Conservation (phyloP, 805 yeast species). For the Ogataea glucozyma region DNA sequence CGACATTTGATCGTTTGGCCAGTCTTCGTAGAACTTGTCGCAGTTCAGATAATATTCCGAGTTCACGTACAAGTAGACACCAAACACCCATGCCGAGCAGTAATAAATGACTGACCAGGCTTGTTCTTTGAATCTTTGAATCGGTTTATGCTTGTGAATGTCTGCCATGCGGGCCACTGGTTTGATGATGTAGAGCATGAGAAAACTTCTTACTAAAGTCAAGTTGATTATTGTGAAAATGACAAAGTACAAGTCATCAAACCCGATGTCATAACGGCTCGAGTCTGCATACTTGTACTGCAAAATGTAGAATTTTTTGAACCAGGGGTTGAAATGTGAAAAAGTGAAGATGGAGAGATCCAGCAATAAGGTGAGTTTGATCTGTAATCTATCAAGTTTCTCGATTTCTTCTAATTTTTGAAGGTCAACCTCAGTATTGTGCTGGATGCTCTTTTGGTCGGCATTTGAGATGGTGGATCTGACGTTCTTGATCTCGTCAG, state of each 20-base stretch:
- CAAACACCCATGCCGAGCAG: constrained; percentile 53
- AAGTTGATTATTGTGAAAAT: constrained; percentile 54
- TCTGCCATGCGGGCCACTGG: constrained; percentile 54
- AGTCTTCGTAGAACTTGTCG: constrained; percentile 58
- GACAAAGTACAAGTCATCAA: constrained; percentile 55
- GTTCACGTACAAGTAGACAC: constrained; percentile 54
- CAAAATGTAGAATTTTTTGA: constrained; percentile 40
- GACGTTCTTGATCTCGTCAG: background rate
- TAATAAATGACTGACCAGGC: constrained; percentile 74
- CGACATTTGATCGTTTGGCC: constrained; percentile 72
- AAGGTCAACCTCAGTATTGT: constrained; percentile 3
- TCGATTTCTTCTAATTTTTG: constrained; percentile 14
- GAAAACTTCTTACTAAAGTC: constrained; percentile 57
- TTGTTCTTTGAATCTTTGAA: constrained; percentile 80
- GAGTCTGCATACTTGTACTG: constrained; percentile 39
- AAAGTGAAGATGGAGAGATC: constrained; percentile 18
- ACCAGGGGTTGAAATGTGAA: constrained; percentile 27
- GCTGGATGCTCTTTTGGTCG: constrained; percentile 1
- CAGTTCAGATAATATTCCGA: constrained; percentile 62
- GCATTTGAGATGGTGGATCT: background rate
- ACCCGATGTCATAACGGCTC: constrained; percentile 53
- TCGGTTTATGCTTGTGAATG: constrained; percentile 51
- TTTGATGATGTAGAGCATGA: constrained; percentile 56
- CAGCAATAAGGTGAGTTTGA: constrained; percentile 20
- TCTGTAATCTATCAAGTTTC: constrained; percentile 23